These are phyloP conservation scores for Ceratobasidium sp. DNA, from an alignment of 1,284 basidiomycete species.

Conservation along the genomic window DNA sequence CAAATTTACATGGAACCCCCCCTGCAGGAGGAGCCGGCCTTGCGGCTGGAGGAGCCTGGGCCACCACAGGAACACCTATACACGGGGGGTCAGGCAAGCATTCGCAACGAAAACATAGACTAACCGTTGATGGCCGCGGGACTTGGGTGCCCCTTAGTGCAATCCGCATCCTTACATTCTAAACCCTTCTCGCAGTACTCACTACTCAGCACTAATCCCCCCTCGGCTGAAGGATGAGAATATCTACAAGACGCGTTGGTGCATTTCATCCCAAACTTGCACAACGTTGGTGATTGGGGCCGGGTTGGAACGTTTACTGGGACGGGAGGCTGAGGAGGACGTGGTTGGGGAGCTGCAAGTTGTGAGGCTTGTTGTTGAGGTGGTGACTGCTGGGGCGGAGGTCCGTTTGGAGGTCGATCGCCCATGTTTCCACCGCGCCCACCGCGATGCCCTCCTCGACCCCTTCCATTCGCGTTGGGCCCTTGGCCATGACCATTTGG, in stretches of 20 bases:
- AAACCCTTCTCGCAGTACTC: conserved; percentile 87
- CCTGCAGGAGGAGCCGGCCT: conserved; percentile 45
- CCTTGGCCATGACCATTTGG: conserved; percentile 55
- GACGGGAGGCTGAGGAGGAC: conserved; percentile 45
- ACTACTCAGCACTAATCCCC: conserved; percentile 90
- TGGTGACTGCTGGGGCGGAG: conserved; percentile 5
- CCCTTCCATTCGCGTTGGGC: conserved; percentile 46
- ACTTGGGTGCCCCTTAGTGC: conserved; percentile 86
- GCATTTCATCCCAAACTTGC: conserved; percentile 90
- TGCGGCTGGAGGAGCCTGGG: conserved; percentile 22
- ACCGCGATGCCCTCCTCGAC: conserved; percentile 41
- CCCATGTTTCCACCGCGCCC: conserved; percentile 42
- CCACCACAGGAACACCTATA: conserved; percentile 43
- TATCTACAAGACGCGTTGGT: conserved; percentile 85
- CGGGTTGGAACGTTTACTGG: conserved; percentile 62
- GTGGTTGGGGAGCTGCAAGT: conserved; percentile 51
- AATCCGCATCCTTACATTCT: conserved; percentile 89
- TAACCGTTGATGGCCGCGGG: conserved; percentile 70
- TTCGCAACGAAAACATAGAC: background rate
- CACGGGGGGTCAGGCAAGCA: background rate
- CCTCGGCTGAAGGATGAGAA: conserved; percentile 88
- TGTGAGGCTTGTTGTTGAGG: conserved; percentile 43
- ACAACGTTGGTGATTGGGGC: conserved; percentile 83
- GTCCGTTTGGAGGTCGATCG: conserved; percentile 18
- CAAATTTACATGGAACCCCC: conserved; percentile 72